Percentiles rank a stretch among this genome's conserved stretches.
Evolutionary conservation across 1,139 yeast species (phyloP).

Genomic region (Nematodospora anomalae): DNA sequence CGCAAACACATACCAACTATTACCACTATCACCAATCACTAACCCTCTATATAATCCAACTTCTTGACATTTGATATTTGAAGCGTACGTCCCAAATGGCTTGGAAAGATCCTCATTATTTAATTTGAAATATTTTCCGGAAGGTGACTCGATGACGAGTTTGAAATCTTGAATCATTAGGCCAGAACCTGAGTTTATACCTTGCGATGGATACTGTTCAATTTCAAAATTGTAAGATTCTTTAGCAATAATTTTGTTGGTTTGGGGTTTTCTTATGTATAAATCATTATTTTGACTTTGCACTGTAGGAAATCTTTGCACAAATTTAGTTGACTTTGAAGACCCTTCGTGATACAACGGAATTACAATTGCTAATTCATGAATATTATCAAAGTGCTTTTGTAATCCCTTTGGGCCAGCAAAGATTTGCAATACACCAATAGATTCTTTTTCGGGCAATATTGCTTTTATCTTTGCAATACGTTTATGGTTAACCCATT

Average conservation of each 20-base stretch:
- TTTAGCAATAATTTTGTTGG: slow-evolving; percentile 55
- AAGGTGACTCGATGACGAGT: slow-evolving; percentile 77
- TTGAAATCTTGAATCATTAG: slow-evolving; percentile 47
- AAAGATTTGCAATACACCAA: slow-evolving; percentile 75
- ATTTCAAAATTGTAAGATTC: slow-evolving; percentile 66
- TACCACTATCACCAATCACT: slow-evolving; percentile 75
- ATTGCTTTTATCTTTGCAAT: slow-evolving; percentile 78
- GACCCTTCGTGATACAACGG: slow-evolving; percentile 78
- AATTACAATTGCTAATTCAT: slow-evolving; percentile 71
- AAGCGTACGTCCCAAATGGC: slow-evolving; percentile 58
- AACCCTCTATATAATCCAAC: slow-evolving; percentile 81
- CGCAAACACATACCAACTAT: slow-evolving; percentile 87
- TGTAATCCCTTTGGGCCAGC: slow-evolving; percentile 69
- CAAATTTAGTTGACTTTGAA: slow-evolving; percentile 57
- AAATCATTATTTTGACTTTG: slow-evolving; percentile 71
- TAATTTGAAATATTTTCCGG: slow-evolving; percentile 73
- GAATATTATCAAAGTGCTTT: slow-evolving; percentile 58
- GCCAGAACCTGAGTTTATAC: slow-evolving; percentile 41
- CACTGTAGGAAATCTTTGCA: slow-evolving; percentile 70
- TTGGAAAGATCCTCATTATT: slow-evolving; percentile 33
- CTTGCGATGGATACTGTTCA: slow-evolving; percentile 63
- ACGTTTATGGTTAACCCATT: slow-evolving; percentile 65
- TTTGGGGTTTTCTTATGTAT: slow-evolving; percentile 84
- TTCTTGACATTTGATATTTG: slow-evolving; percentile 62
- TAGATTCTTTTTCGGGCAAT: slow-evolving; percentile 63